Evolutionary conservation across 257 asterid species (phyloP), one percentile per base, ranked within the genome.

Genomic region (Catharanthus roseus): DNA sequence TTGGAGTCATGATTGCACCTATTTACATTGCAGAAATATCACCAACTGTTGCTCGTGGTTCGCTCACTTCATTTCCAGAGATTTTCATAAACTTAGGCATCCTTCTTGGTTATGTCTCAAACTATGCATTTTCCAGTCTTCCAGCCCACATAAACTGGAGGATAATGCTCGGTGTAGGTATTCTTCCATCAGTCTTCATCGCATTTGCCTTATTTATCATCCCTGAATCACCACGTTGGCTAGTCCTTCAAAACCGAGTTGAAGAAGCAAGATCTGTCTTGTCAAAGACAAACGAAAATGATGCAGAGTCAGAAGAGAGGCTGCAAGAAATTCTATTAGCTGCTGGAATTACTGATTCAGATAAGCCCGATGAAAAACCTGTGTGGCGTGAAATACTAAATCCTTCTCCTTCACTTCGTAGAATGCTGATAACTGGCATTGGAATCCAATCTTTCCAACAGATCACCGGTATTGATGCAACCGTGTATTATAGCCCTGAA

Each of bases 381-480:
- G 96, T 89, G 10, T 90, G 98, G 97, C 91, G 87, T 5, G 92
- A 90, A 68, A 69, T 93, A 9, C 39, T 86, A 33, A 75, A 65
- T 18, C 98, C 98, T 31, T 74, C 97, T 45, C 98, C 97, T 5
- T 83, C 88, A 8, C 87, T 90, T 21, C 53, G 76, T 0, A 77
- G 91, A 74, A 93, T 93, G 98, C 77, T 93, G 50, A 74, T 90
- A 18, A 83, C 96, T 0, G 98, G 98, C 19, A 65, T 91, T 15
- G 98, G 98, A n/a, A 87, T 93, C 76, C 97, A 90, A 50, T 85
- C 89, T 77, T 93, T 89, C 78, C 98, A 93, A 65, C 97, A 90
- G 82, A 78, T 90, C 21, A 93, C 97, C 0, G 98, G 98, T 3
- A 93, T 90, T 11, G 98, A 93, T 71, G 97, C 98, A 18, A 89